Percentiles rank a stretch among this genome's conserved stretches.
Conservation (phyloP, 176 grass and related monocot genomes). For the Rhynchospora breviuscula region DNA sequence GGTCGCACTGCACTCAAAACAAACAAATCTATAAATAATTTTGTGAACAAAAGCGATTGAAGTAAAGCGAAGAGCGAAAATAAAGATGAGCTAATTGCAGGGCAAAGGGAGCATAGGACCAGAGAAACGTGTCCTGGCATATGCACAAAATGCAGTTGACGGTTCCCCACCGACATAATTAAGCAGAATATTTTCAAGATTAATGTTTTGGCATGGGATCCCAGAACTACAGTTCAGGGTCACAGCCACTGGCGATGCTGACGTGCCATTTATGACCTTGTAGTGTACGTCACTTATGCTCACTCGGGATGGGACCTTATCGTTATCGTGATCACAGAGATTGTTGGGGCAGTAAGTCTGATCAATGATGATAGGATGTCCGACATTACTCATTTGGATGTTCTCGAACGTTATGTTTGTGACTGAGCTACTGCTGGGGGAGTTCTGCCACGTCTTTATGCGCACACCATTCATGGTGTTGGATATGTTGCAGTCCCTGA, state of each 20-base stretch:
- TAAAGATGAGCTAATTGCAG: slow-evolving; percentile 24
- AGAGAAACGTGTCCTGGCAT: slow-evolving; percentile 35
- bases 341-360: slow-evolving; percentile 65
- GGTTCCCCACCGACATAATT: slow-evolving; percentile 11
- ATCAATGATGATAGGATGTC: slow-evolving; percentile 67
- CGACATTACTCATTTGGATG: slow-evolving; percentile 42
- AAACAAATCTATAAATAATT: no score
- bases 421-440: slow-evolving; percentile 30
- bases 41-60: no score
- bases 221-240: slow-evolving; percentile 43
- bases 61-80: no score
- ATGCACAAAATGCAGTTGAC: slow-evolving; percentile 30
- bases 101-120: slow-evolving; percentile 46
- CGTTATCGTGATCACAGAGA: slow-evolving; percentile 31
- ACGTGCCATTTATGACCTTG: slow-evolving; percentile 47
- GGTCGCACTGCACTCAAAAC: no score
- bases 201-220: slow-evolving; percentile 47
- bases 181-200: slow-evolving; percentile 47
- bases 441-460: slow-evolving; percentile 79
- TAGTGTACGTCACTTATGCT: slow-evolving; percentile 44
- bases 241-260: slow-evolving; percentile 43
- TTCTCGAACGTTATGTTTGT: slow-evolving; percentile 52
- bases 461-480: slow-evolving; percentile 50
- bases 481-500: slow-evolving; percentile 36
- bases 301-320: slow-evolving; percentile 40